Conservation (phyloP, 768 basidiomycete species). For the Mycena olivaceomarginata region DNA sequence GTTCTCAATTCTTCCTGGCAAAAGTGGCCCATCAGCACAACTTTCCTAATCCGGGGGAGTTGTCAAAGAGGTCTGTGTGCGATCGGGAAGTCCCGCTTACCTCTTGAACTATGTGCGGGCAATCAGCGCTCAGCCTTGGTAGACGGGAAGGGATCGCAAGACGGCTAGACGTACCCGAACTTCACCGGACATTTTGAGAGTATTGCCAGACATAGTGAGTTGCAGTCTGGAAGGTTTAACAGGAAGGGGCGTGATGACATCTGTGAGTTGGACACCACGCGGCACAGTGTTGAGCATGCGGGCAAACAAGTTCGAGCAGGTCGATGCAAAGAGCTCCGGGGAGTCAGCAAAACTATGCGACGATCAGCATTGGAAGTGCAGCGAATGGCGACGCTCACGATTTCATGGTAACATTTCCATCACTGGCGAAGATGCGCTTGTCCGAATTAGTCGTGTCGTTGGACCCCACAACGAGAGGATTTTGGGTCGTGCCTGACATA, state of each 20-base stretch:
- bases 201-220: neutral
- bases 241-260: neutral
- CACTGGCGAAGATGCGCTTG: conserved; percentile 55
- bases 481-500: conserved; percentile 57
- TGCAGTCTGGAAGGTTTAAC: neutral
- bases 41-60: too few relatives aligned
- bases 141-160: neutral
- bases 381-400: neutral
- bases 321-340: neutral
- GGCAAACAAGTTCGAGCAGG: neutral
- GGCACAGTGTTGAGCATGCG: neutral
- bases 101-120: neutral
- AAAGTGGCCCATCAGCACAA: too few relatives aligned
- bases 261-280: neutral
- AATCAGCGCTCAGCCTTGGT: neutral
- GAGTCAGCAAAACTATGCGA: neutral
- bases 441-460: conserved; percentile 61
- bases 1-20: too few relatives aligned
- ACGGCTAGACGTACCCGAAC: neutral
- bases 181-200: neutral
- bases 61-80: too few relatives aligned
- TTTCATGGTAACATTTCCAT: neutral
- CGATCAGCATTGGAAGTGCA: too few relatives aligned
- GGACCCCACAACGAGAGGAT: conserved; percentile 56
- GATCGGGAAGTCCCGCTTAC: too few relatives aligned